Evolutionary conservation across 768 basidiomycete species (phyloP), one percentile per base, ranked within the genome.

Genomic region (Kwoniella sp.): DNA sequence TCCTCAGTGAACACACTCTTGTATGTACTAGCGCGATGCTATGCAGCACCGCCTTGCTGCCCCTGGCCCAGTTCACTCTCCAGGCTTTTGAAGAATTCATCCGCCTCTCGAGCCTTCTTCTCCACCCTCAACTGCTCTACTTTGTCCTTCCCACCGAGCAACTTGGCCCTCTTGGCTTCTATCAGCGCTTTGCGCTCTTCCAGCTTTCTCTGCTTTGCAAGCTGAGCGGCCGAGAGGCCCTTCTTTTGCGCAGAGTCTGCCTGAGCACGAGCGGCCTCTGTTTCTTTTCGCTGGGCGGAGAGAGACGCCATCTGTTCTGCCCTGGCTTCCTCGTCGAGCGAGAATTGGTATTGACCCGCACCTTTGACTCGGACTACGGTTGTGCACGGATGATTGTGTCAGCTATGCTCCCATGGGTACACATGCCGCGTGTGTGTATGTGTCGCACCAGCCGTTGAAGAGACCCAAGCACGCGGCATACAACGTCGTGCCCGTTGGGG

Each of bases 261-360:
- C 82, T 68, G 58, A 88, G 88, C 68, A 85, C 83, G 69, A 88
- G 83, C 28, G 66, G 83, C 82, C 74, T 86, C 86, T 0, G 93
- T 95, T 77, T 93, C 90, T 52, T 86, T 84, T 48, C 92, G 84
- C 1, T 84, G 85, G 3, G 82, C 77, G 63, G 85, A 86, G 13
- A 98, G 82, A 61, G 90, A 90, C 62, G 91, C 91, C 92, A 94
- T 91, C 78, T 97, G 89, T 55, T 83, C 82, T 68, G 82, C 82
- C 48, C 96, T 84, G 29, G 86, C 86, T 69, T 90, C 90, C 73
- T 93, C 91, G 71, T 96, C 92, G 2, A 79, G 85, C 13, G 92
- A 91, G 81, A 98, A 94, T 77, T 91, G 90, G 79, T 95, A 96
- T 81, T 90, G 92, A 0, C 87, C 93, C 0, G 95, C 94, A 50